Evolutionary conservation across 371 early-diverging fungal species (phyloP).

Genomic region (Mortierella polycephala): DNA sequence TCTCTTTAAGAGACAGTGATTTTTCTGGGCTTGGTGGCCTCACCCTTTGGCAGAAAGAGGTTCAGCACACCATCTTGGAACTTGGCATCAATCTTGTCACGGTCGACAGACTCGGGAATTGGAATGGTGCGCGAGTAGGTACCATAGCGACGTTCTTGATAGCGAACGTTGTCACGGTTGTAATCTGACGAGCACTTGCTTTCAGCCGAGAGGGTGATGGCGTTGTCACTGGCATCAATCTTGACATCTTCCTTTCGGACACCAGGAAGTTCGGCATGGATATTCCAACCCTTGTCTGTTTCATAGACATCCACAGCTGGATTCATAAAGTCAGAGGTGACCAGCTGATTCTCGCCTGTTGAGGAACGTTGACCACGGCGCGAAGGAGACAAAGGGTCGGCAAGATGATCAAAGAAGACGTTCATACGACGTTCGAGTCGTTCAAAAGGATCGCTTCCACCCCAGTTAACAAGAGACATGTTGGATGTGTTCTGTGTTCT

Average conservation of each 20-base stretch:
- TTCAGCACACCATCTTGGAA: constrained; percentile 68
- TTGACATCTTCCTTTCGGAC: constrained; percentile 61
- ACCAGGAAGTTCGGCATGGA: constrained; percentile 65
- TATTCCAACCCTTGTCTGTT: constrained; percentile 54
- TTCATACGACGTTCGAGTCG: constrained; percentile 55
- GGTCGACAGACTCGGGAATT: constrained; percentile 61
- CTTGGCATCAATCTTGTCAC: constrained; percentile 61
- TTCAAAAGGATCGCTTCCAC: constrained; percentile 32
- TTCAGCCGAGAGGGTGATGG: constrained; percentile 57
- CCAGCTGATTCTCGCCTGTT: constrained; percentile 13
- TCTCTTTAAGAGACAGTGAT: constrained; percentile 50
- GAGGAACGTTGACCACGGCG: constrained; percentile 13
- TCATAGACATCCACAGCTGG: constrained; percentile 59
- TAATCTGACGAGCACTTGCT: constrained; percentile 52
- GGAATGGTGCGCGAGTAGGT: constrained; percentile 62
- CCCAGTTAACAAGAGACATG: constrained; percentile 55
- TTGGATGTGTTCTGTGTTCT: constrained; percentile 1
- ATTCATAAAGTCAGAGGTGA: constrained; percentile 13
- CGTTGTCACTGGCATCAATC: constrained; percentile 53
- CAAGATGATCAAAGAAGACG: constrained; percentile 44
- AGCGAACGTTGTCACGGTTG: constrained; percentile 54
- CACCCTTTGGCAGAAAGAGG: constrained; percentile 63
- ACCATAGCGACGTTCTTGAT: constrained; percentile 65
- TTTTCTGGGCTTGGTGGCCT: constrained; percentile 32
- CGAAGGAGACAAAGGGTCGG: constrained; percentile 7